Conservation (phyloP, 768 basidiomycete species). For the Rhizopogon salebrosus region DNA sequence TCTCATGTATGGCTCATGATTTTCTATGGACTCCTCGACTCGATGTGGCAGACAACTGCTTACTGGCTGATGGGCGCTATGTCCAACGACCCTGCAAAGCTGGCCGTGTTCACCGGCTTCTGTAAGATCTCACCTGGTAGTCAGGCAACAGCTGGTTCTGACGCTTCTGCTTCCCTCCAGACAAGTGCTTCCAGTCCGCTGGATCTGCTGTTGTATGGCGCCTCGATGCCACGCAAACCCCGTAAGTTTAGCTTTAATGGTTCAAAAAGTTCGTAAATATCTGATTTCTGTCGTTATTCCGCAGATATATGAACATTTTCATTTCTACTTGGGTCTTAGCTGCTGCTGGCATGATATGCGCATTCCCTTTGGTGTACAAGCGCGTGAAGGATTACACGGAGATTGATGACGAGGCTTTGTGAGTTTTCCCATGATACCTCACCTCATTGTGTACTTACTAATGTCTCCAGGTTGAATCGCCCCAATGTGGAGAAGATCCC, state of each 20-base stretch:
- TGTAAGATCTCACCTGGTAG: slow-evolving; percentile 31
- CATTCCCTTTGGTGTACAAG: slow-evolving; percentile 64
- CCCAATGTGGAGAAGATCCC: neutral
- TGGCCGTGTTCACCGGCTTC: slow-evolving; percentile 39
- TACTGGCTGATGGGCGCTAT: slow-evolving; percentile 38
- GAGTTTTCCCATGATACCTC: slow-evolving; percentile 16
- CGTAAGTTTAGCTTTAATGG: slow-evolving; percentile 30
- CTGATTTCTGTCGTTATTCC: neutral
- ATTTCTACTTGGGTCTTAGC: slow-evolving; percentile 63
- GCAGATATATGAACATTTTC: slow-evolving; percentile 58
- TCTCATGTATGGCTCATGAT: slow-evolving; percentile 2
- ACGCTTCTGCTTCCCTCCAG: slow-evolving; percentile 18
- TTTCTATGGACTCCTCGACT: slow-evolving; percentile 13
- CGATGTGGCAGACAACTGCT: slow-evolving; percentile 31
- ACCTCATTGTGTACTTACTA: neutral
- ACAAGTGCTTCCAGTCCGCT: slow-evolving; percentile 69
- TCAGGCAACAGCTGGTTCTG: neutral
- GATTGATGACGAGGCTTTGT: slow-evolving; percentile 48
- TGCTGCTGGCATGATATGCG: slow-evolving; percentile 53
- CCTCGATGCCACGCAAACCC: slow-evolving; percentile 51
- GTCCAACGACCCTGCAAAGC: slow-evolving; percentile 40
- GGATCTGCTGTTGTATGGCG: slow-evolving; percentile 63
- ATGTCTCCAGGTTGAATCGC: neutral
- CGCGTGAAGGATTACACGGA: slow-evolving; percentile 56
- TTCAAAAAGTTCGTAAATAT: neutral